Conservation (phyloP, 768 basidiomycete species). For the Suillus tomentosus region DNA sequence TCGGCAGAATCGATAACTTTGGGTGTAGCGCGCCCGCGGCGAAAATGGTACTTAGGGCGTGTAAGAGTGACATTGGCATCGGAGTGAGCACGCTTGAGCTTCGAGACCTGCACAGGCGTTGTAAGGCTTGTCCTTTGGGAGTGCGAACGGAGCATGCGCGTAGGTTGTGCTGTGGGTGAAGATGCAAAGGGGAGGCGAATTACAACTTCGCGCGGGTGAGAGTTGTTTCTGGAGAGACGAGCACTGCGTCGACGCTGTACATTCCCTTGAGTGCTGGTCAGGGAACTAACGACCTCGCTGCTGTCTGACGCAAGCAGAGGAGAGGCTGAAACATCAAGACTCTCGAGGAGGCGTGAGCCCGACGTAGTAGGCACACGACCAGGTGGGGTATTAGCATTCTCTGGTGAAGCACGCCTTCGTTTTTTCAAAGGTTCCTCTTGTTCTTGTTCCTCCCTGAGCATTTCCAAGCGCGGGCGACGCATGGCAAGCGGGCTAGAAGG, state of each 20-base stretch:
- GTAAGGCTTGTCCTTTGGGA: constrained; percentile 17
- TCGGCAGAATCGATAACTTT: background rate
- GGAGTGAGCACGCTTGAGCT: background rate
- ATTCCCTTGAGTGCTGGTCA: background rate
- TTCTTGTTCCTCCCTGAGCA: constrained; percentile 33
- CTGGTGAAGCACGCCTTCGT: constrained; percentile 10
- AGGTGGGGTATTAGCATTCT: background rate
- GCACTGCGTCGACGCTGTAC: constrained; percentile 25
- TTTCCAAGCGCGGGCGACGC: constrained; percentile 18
- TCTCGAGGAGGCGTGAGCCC: constrained; percentile 27
- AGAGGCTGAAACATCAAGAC: constrained; percentile 30
- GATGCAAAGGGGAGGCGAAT: constrained; percentile 28
- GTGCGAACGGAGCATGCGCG: constrained; percentile 29
- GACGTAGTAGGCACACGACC: constrained; percentile 5
- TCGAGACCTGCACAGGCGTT: background rate
- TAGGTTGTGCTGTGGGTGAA: constrained; percentile 18
- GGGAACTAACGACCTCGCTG: background rate
- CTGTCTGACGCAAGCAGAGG: constrained; percentile 21
- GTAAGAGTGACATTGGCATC: constrained; percentile 3
- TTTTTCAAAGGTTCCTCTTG: constrained; percentile 14
- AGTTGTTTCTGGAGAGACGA: constrained; percentile 17
- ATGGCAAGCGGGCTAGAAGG: constrained; percentile 32
- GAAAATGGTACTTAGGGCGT: background rate
- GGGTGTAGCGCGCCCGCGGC: background rate
- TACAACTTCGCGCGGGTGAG: constrained; percentile 19